Evolutionary conservation across 306 rosid species (phyloP).

Genomic region (Sphenostylis stenocarpa): DNA sequence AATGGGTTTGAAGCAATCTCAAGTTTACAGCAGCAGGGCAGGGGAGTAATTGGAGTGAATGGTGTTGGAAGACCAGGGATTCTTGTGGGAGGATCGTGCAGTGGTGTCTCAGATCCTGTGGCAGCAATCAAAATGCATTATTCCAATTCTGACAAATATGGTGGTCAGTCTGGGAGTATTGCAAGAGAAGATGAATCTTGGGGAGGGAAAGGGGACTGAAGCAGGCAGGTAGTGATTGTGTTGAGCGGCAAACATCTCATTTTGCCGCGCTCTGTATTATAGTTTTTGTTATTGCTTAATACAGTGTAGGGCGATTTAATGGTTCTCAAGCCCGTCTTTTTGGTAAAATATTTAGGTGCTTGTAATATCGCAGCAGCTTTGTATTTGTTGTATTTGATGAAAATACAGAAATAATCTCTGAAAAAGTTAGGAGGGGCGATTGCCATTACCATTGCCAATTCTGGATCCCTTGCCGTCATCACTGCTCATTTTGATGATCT

Average conservation of each 20-base stretch:
- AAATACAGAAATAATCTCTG: constrained; percentile 77
- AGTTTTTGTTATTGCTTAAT: constrained; percentile 59
- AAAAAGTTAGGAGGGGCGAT: constrained; percentile 49
- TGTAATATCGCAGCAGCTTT: constrained; percentile 75
- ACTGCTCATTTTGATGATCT: background rate
- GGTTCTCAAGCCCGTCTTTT: constrained; percentile 53
- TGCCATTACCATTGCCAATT: constrained; percentile 36
- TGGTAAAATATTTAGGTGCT: constrained; percentile 66
- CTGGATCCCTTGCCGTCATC: background rate
- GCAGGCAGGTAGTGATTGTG: constrained; percentile 64
- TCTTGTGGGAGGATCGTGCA: constrained; percentile 66
- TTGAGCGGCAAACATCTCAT: constrained; percentile 51
- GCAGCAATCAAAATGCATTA: constrained; percentile 91
- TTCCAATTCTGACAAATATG: constrained; percentile 68
- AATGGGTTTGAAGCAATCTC: constrained; percentile 71
- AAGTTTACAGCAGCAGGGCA: constrained; percentile 75
- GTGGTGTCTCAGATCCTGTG: constrained; percentile 83
- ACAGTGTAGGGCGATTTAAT: constrained; percentile 61
- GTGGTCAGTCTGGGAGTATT: constrained; percentile 62
- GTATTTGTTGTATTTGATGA: constrained; percentile 77
- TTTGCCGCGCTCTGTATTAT: constrained; percentile 69
- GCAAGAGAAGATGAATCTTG: constrained; percentile 71
- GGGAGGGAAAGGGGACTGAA: constrained; percentile 65
- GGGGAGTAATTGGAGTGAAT: constrained; percentile 72
- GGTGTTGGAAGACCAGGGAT: constrained; percentile 75